Evolutionary conservation across 2,329 filamentous ascomycete genomes (phyloP), one percentile per base, ranked within the genome.

Genomic region (Aureobasidium sp.): DNA sequence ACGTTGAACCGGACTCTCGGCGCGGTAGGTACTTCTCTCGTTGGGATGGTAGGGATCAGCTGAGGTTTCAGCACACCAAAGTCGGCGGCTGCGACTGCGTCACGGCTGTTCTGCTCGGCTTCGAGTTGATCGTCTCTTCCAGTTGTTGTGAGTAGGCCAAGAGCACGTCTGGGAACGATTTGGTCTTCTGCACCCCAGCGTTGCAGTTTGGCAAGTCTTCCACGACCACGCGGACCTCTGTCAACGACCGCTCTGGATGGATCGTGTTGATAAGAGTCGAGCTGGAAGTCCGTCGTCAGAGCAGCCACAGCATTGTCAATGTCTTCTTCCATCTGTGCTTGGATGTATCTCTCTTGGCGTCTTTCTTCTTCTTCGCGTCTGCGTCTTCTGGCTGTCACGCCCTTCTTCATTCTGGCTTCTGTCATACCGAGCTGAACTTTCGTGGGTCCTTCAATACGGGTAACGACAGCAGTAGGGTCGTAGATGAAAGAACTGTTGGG

Each of bases 401-500:
- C 56, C 22, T 53, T 55, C 48, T 48, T 39, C 39, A 65, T 48
- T 49, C 64, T 56, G 20, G 62, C 58, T 59, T 65, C 64, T 22
- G 62, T 56, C 55, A 62, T 62, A n/a, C 64, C 64, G 9, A 65
- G 64, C 14, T 64, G 31, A 31, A 64, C 52, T 31, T 52, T 53
- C 8, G 17, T 25, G 25, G 51, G 52, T 25, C 41, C 36, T 36
- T 41, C 34, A 15, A 58, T 27, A 9, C 62, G 57, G 15, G 3
- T 49, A 20, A 61, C 48, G 9, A 31, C 27, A 20, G 52, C 58
- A 20, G 53, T 47, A 31, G 63, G 47, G 48, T 68, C 57, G 64
- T 70, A 61, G 70, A 76, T 20, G 70, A 66, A 65, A 14, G 51
- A 53, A 20, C 47, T 53, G 22, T 56, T 49, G 15, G 37, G 41